Percentiles rank a stretch among this genome's conserved stretches.
Conservation (phyloP, 2,329 filamentous ascomycete species). For the Penicillium aurantiogriseum region DNA sequence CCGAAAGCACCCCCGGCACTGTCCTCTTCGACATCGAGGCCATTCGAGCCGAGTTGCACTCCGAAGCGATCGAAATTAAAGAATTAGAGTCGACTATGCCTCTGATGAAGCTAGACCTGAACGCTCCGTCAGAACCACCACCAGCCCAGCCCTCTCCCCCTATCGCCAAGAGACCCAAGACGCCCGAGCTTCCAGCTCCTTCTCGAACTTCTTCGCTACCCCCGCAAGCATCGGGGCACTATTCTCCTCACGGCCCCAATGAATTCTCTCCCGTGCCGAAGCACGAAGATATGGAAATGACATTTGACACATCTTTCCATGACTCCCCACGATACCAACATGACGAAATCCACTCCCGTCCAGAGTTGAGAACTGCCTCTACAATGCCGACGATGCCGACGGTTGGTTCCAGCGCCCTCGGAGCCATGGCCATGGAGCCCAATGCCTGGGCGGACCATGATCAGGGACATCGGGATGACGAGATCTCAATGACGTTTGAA, state of each 20-base stretch:
- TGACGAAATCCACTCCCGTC: slow-evolving; percentile 20
- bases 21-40: slow-evolving; percentile 95
- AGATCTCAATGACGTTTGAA: slow-evolving; percentile 81
- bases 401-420: slow-evolving; percentile 26
- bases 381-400: slow-evolving; percentile 36
- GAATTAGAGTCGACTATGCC: slow-evolving; percentile 86
- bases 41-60: slow-evolving; percentile 79
- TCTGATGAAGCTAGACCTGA: slow-evolving; percentile 76
- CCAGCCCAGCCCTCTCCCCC: slow-evolving; percentile 25
- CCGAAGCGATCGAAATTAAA: slow-evolving; percentile 67
- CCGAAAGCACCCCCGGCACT: slow-evolving; percentile 37
- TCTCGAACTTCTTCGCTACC: slow-evolving; percentile 23
- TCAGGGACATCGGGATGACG: slow-evolving; percentile 66
- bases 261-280: slow-evolving; percentile 14
- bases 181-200: slow-evolving; percentile 21
- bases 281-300: slow-evolving; percentile 59
- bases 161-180: slow-evolving; percentile 42
- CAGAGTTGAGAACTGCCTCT: slow-evolving; percentile 31
- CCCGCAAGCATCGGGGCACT: slow-evolving; percentile 9
- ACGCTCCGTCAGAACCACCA: slow-evolving; percentile 24
- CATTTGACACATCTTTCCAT: slow-evolving; percentile 65
- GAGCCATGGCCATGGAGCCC: slow-evolving; percentile 39
- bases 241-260: slow-evolving; percentile 12
- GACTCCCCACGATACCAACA: slow-evolving; percentile 31
- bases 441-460: slow-evolving; percentile 73